Evolutionary conservation across 148 eudicot genomes (phyloP), one percentile per base, ranked within the genome.

Genomic region (Silene conica): DNA sequence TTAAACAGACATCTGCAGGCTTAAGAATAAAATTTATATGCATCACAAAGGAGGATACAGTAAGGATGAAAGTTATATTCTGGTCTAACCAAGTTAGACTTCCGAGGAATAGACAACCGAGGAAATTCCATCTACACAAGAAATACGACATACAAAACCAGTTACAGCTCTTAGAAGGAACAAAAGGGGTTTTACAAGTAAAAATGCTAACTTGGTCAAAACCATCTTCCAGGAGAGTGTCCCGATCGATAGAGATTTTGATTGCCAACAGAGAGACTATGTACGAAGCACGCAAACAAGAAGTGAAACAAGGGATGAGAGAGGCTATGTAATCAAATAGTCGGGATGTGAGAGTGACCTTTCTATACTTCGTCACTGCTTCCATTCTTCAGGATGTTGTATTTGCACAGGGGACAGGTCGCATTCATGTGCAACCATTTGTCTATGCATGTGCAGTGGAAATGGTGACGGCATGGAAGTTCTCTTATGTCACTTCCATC

Each of bases 351-450:
- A 63, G 50, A 64, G 55, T 46, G 58, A 23, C 68, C 74, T 63
- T 38, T 60, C 80, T 84, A 95, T 34, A 79, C 93, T 63, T 92
- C 93, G 61, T 89, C 96, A 61, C 90, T 81, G 82, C 88, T 80
- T 23, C 92, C 90, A 31, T 87, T 88, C 87, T 95, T 95, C n/a
- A 95, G 83, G 80, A 95, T 92, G 75, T 92, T 92, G 86, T 82
- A 85, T 82, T 92, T 95, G 91, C 99, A 95, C 60, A 95, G 91
- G 14, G 99, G 99, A 59, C 99, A 95, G 48, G 94, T 92, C 41
- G 99, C 94, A 31, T 95, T 95, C 19, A 92, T 86, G 77, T 76
- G 87, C 77, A 95, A 58, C 99, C 99, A 95, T 82, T 90, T 92
- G 83, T 95, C 97, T 73, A 95, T 87, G 83, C 99, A 95, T 18